Conservation (phyloP, 352 stramenopile genomes). For the Globisporangium nodosum region DNA sequence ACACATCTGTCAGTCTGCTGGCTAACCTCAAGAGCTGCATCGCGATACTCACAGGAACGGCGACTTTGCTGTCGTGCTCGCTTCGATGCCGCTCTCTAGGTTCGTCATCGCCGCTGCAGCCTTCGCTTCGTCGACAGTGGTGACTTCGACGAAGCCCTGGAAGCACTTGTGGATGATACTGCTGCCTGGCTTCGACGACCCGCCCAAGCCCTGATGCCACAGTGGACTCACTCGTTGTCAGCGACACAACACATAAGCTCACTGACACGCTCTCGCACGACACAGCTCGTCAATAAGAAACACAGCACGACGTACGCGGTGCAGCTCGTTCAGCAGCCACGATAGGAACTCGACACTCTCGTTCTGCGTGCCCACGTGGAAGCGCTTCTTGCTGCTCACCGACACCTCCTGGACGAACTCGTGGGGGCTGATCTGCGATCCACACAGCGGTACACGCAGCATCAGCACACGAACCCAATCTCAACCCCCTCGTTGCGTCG, state of each 20-base stretch:
- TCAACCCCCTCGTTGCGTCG: neutral
- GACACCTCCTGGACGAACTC: conserved; percentile 95
- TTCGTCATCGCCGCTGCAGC: conserved; percentile 6
- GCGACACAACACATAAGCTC: neutral
- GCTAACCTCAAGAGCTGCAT: neutral
- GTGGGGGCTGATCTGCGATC: conserved; percentile 89
- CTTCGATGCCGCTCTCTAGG: conserved; percentile 24
- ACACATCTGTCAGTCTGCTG: neutral
- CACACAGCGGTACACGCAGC: neutral
- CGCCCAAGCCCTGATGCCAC: conserved; percentile 58
- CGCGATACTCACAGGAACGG: conserved; percentile 55
- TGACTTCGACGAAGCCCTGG: conserved; percentile 93
- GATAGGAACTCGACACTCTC: conserved; percentile 96
- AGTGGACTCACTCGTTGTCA: neutral
- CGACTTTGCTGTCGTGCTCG: conserved; percentile 34
- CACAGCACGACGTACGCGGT: conserved; percentile 48
- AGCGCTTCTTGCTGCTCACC: conserved; percentile 95
- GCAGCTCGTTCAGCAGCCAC: conserved; percentile 95
- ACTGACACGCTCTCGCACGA: neutral
- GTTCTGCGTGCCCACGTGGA: conserved; percentile 91
- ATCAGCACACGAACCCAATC: neutral
- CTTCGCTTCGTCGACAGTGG: conserved; percentile 70
- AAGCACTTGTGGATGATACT: conserved; percentile 97
- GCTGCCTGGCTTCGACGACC: conserved; percentile 75
- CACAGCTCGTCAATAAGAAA: neutral